Base-by-base conservation (phyloP, 805 yeast species). In the Pichia phayaonensis region DNA sequence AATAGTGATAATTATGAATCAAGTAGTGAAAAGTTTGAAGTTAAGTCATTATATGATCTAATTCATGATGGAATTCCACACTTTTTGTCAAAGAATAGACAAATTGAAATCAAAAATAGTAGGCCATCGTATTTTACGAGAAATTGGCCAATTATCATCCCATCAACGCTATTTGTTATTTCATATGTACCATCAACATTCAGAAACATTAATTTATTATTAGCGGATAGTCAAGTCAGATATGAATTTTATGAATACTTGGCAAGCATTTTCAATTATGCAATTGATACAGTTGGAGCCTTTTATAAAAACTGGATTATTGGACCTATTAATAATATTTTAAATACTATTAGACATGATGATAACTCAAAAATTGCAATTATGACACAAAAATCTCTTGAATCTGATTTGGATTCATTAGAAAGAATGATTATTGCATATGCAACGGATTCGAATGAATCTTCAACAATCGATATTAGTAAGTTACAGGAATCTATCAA, bases 351-450 rank as follows among this genome's bases (percentile, higher is more conserved):
- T n/a, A 75, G 94, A 47, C 94, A 87, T 64, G 97, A 90, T 62
- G 84, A 85, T 16, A 72, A 74, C 38, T 78, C 84, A 1, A 78
- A 83, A 52, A 79, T 90, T 42, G 85, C 96, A 0, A 77, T 90
- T 22, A 81, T 87, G 67, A 81, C 92, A 3, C 84, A 85, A 62
- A 84, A 86, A 49, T 84, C 96, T 1, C 71, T 94, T 18, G 75
- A 77, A 38, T 79, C 94, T 0, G 97, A 90, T 59, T 70, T 89
- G 56, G 79, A 81, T 44, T 85, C 96, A 2, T 72, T 92, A 47
- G 90, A 89, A 61, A 67, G 97, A 51, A 92, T 92, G 99, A 88
- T 89, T 2, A 71, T 82, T 20, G 94, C 86, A 47, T 88, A 83
- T 61, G 75, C 79, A 0, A 47, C 65, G 2, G 81, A 78, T 46